Percentiles rank a stretch among this genome's conserved stretches.
Conservation (phyloP, 495 filamentous ascomycete genomes). For the Chlorociboria aeruginascens region DNA sequence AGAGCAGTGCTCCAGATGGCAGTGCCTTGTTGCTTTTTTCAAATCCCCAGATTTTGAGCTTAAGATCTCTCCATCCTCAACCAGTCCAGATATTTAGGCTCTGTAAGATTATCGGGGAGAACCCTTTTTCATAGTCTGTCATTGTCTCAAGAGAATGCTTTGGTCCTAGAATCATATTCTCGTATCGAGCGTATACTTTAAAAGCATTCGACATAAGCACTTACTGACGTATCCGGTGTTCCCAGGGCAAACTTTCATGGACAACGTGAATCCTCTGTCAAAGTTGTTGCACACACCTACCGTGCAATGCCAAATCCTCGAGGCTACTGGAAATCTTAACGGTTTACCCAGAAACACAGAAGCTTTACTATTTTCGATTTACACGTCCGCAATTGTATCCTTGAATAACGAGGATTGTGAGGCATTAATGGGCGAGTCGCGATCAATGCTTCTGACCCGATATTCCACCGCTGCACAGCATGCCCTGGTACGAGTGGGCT, state of each 20-base stretch:
- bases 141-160: background rate
- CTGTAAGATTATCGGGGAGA: too few relatives aligned
- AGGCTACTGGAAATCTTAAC: slow-evolving; percentile 30
- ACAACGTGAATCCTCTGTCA: slow-evolving; percentile 40
- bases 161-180: background rate
- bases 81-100: too few relatives aligned
- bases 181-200: slow-evolving; percentile 2
- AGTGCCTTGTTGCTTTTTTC: too few relatives aligned
- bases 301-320: slow-evolving; percentile 37
- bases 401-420: slow-evolving; percentile 28
- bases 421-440: slow-evolving; percentile 30
- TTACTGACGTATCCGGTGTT: slow-evolving; percentile 4
- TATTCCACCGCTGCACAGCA: slow-evolving; percentile 32
- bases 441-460: slow-evolving; percentile 25
- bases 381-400: slow-evolving; percentile 29
- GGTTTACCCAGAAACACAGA: slow-evolving; percentile 33
- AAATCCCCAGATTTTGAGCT: too few relatives aligned
- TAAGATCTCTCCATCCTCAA: too few relatives aligned
- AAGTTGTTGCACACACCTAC: slow-evolving; percentile 43
- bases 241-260: slow-evolving; percentile 33
- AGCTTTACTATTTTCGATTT: slow-evolving; percentile 39
- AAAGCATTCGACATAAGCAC: slow-evolving; percentile 1
- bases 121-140: background rate
- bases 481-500: slow-evolving; percentile 33
- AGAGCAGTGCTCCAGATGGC: too few relatives aligned